A percentile compares a stretch with the other conserved stretches of the same genome.
Evolutionary conservation across 2,329 filamentous ascomycete species (phyloP).

Genomic region (Pseudogymnoascus sp.): DNA sequence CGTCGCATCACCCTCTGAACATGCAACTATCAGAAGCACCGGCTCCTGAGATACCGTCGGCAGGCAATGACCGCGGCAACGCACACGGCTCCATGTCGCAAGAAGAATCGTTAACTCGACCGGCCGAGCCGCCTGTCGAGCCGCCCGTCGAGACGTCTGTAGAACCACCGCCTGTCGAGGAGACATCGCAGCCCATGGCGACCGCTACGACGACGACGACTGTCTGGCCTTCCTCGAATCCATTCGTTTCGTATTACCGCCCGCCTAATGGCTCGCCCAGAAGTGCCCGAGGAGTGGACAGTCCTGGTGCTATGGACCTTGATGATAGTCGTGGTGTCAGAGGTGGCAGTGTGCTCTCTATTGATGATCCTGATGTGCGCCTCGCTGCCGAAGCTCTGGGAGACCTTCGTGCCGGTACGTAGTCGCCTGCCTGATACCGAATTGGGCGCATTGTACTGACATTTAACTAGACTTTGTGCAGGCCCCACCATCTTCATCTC

Average conservation of each 20-base stretch:
- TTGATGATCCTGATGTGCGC: conserved; percentile 60
- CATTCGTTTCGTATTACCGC: neutral
- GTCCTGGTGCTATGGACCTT: conserved; percentile 25
- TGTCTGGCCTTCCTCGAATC: neutral
- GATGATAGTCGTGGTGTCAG: conserved; percentile 25
- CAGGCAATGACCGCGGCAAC: neutral
- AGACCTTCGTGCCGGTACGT: conserved; percentile 63
- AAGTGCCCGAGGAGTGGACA: conserved; percentile 15
- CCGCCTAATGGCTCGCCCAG: neutral
- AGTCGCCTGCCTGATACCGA: neutral
- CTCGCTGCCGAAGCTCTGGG: conserved; percentile 69
- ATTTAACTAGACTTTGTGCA: conserved; percentile 52
- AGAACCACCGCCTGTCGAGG: neutral
- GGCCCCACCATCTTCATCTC: conserved; percentile 40
- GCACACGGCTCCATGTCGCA: neutral
- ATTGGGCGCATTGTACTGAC: conserved; percentile 15
- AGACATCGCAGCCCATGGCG: neutral
- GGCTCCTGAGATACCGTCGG: neutral
- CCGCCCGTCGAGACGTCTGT: neutral
- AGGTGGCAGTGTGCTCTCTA: conserved; percentile 29
- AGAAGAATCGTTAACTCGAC: neutral
- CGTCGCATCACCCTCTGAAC: neutral
- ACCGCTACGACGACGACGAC: neutral
- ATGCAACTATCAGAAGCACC: neutral
- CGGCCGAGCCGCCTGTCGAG: neutral